These are phyloP conservation scores for Usnea hakonensis DNA, from an alignment of 495 filamentous ascomycete species.

Conservation along the genomic window DNA sequence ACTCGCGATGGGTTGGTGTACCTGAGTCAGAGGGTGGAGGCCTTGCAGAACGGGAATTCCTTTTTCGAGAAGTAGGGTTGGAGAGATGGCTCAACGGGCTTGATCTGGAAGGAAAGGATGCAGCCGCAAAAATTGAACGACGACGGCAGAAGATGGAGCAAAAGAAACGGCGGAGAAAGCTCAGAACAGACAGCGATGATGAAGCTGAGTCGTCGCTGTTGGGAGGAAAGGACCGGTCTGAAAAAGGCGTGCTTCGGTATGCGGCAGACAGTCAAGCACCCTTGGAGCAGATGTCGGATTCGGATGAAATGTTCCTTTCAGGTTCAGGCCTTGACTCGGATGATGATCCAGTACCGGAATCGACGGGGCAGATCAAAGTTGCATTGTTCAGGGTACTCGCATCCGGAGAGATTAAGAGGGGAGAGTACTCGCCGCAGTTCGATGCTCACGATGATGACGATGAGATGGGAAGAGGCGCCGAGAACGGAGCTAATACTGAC, in stretches of 20 bases:
- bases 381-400: slow-evolving; percentile 92
- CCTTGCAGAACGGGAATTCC: slow-evolving; percentile 90
- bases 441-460: slow-evolving; percentile 95
- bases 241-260: slow-evolving; percentile 64
- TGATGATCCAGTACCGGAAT: slow-evolving; percentile 85
- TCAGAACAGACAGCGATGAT: slow-evolving; percentile 38
- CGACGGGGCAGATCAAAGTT: slow-evolving; percentile 96
- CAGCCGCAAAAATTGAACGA: slow-evolving; percentile 81
- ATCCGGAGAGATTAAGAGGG: slow-evolving; percentile 92
- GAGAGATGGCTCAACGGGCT: slow-evolving; percentile 94
- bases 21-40: slow-evolving; percentile 85
- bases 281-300: slow-evolving; percentile 64
- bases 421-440: slow-evolving; percentile 96
- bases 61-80: slow-evolving; percentile 94
- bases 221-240: slow-evolving; percentile 21
- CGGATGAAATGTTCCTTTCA: slow-evolving; percentile 54
- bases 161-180: slow-evolving; percentile 61
- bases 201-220: slow-evolving; percentile 35
- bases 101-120: slow-evolving; percentile 80
- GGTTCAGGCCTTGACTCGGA: slow-evolving; percentile 68
- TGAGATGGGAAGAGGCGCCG: slow-evolving; percentile 41
- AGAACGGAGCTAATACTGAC: slow-evolving; percentile 34
- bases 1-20: slow-evolving; percentile 93
- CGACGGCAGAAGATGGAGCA: slow-evolving; percentile 83
- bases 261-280: slow-evolving; percentile 65